These are phyloP conservation scores for Bolboschoenus planiculmis DNA, from an alignment of 176 grass and related monocot genomes.

Conservation along the genomic window DNA sequence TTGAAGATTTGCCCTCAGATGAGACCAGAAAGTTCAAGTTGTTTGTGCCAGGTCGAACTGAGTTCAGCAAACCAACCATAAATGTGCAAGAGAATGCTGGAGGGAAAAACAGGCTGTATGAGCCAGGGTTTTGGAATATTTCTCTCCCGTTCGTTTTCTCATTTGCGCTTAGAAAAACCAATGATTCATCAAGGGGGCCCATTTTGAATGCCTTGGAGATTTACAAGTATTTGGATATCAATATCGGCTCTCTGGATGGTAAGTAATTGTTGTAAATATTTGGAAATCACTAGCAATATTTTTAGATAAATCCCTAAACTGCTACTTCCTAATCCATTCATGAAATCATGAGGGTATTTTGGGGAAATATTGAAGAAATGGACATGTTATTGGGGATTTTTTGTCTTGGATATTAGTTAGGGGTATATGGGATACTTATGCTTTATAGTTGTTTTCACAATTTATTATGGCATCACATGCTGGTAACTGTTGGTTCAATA, in stretches of 20 bases:
- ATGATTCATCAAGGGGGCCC: slow-evolving; percentile 84
- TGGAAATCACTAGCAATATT: background rate
- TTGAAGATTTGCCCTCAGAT: slow-evolving; percentile 60
- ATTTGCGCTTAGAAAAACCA: slow-evolving; percentile 72
- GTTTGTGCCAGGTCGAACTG: slow-evolving; percentile 64
- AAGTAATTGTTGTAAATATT: slow-evolving; percentile 15
- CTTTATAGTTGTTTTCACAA: background rate
- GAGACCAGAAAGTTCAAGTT: slow-evolving; percentile 95
- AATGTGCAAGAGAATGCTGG: slow-evolving; percentile 95
- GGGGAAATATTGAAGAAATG: background rate
- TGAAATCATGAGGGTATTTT: background rate
- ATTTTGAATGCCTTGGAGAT: slow-evolving; percentile 97
- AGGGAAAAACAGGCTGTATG: slow-evolving; percentile 79
- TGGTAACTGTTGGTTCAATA: background rate
- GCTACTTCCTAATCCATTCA: background rate
- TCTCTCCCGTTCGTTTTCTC: slow-evolving; percentile 88
- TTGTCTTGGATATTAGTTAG: background rate
- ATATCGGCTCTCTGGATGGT: slow-evolving; percentile 90
- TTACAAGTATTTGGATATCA: slow-evolving; percentile 76
- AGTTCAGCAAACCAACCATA: slow-evolving; percentile 81
- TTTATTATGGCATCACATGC: background rate
- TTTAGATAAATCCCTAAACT: background rate
- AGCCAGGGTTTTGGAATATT: slow-evolving; percentile 78
- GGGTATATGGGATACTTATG: background rate
- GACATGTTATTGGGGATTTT: background rate